phyloP scores from a whole-genome alignment of 2,329 filamentous ascomycete genomes.

The Chaetomium sp. region DNA sequence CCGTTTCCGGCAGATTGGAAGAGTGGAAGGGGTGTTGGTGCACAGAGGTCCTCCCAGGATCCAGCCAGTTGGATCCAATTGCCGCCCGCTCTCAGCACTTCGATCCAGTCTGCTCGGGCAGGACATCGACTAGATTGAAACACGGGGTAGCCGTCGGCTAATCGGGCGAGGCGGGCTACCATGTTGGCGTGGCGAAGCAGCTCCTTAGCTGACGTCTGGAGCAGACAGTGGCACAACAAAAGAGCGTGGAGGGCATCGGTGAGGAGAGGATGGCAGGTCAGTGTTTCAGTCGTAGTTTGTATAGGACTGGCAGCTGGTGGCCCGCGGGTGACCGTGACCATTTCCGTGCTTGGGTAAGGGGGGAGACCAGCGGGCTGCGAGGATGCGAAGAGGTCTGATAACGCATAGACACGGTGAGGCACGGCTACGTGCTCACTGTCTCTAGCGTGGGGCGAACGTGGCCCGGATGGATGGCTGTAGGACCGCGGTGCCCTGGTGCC shows the following conservation, averaged over 20 bases:
- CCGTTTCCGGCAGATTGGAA: conserved; percentile 28
- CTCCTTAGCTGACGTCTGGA: conserved; percentile 78
- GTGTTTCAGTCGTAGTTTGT: conserved; percentile 55
- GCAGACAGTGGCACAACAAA: conserved; percentile 75
- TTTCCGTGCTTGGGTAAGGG: conserved; percentile 59
- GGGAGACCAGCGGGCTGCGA: conserved; percentile 68
- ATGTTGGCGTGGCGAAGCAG: conserved; percentile 79
- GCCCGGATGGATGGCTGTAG: conserved; percentile 34
- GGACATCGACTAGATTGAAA: conserved; percentile 73
- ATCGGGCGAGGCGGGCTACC: conserved; percentile 71
- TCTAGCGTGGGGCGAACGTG: conserved; percentile 23
- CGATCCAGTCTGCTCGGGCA: conserved; percentile 77
- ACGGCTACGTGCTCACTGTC: conserved; percentile 21
- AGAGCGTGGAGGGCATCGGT: conserved; percentile 77
- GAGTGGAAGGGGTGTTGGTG: conserved; percentile 56
- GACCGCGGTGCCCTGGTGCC: conserved; percentile 48
- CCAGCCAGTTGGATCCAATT: conserved; percentile 69
- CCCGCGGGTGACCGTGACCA: conserved; percentile 36
- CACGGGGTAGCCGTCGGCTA: conserved; percentile 78
- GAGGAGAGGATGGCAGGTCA: conserved; percentile 80
- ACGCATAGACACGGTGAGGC: conserved; percentile 46
- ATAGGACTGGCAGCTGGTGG: conserved; percentile 37
- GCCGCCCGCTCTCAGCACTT: conserved; percentile 66
- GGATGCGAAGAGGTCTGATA: conserved; percentile 70
- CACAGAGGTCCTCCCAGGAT: conserved; percentile 72